phyloP scores from a whole-genome alignment of 179 eudicot genomes.

The Gypsophila paniculata region DNA sequence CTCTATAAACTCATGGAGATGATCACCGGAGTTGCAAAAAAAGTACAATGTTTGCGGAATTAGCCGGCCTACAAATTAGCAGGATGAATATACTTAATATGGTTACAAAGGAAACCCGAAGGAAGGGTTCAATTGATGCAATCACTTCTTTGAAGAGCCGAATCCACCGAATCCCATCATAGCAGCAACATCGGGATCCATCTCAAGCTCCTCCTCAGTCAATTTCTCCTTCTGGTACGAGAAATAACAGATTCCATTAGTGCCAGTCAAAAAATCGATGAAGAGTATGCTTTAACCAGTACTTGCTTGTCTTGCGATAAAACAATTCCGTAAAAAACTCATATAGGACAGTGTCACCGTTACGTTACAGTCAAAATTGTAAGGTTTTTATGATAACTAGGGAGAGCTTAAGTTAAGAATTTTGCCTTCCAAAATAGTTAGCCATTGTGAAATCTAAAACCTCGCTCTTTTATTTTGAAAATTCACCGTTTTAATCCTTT shows the following conservation, averaged over 20 bases:
- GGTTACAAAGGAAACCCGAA: slow-evolving; percentile 8
- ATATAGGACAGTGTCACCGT: not conserved
- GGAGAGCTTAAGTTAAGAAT: not conserved
- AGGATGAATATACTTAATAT: not conserved
- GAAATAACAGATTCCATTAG: not conserved
- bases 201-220: slow-evolving; percentile 63
- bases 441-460: not conserved
- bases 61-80: slow-evolving; percentile 14
- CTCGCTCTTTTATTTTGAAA: not conserved
- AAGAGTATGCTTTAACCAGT: not conserved
- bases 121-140: not conserved
- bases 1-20: slow-evolving; percentile 1
- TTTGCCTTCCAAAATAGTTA: not conserved
- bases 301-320: not conserved
- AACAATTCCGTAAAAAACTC: not conserved
- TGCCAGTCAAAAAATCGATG: not conserved
- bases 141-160: slow-evolving; percentile 70
- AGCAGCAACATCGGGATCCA: slow-evolving; percentile 88
- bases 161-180: slow-evolving; percentile 99
- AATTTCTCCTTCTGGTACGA: slow-evolving; percentile 67
- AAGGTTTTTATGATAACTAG: not conserved
- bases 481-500: not conserved
- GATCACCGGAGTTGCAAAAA: not conserved
- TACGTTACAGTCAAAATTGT: not conserved
- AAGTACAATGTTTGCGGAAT: slow-evolving; percentile 10